phyloP scores from a whole-genome alignment of 257 asterid species.

The Thymus quinquecostatus region DNA sequence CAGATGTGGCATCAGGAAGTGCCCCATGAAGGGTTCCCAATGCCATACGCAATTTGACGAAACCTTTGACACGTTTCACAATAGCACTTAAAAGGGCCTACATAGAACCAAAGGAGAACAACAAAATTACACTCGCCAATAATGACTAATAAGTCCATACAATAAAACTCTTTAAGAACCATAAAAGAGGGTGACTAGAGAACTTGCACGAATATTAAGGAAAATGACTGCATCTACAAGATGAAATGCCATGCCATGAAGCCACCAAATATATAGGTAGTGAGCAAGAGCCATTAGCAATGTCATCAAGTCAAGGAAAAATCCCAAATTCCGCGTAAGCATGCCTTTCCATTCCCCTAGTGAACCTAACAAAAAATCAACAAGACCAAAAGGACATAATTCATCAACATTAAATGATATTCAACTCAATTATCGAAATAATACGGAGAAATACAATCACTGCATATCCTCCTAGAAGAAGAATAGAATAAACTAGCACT shows the following conservation, averaged over 20 bases:
- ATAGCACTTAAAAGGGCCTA: slow-evolving; percentile 90
- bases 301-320: slow-evolving; percentile 92
- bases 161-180: slow-evolving; percentile 21
- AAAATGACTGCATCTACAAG: slow-evolving; percentile 87
- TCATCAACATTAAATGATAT: not conserved
- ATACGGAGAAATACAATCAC: not conserved
- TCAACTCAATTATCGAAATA: not conserved
- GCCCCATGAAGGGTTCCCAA: slow-evolving; percentile 91
- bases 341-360: slow-evolving; percentile 89
- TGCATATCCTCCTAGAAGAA: not conserved
- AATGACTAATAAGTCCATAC: slow-evolving; percentile 21
- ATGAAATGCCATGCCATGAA: slow-evolving; percentile 97
- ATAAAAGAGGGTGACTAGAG: slow-evolving; percentile 21
- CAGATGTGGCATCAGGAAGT: slow-evolving; percentile 87
- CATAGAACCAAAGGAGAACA: not conserved
- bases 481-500: slow-evolving; percentile 14
- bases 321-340: slow-evolving; percentile 78
- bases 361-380: slow-evolving; percentile 54
- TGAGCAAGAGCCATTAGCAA: slow-evolving; percentile 88
- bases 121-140: slow-evolving; percentile 15
- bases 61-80: slow-evolving; percentile 75
- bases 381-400: not conserved
- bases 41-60: slow-evolving; percentile 75
- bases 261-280: slow-evolving; percentile 95
- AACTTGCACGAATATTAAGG: slow-evolving; percentile 86